Percentiles rank a stretch among this genome's conserved stretches.
Evolutionary conservation across 768 basidiomycete genomes (phyloP).

Genomic region (Boletales sp.): DNA sequence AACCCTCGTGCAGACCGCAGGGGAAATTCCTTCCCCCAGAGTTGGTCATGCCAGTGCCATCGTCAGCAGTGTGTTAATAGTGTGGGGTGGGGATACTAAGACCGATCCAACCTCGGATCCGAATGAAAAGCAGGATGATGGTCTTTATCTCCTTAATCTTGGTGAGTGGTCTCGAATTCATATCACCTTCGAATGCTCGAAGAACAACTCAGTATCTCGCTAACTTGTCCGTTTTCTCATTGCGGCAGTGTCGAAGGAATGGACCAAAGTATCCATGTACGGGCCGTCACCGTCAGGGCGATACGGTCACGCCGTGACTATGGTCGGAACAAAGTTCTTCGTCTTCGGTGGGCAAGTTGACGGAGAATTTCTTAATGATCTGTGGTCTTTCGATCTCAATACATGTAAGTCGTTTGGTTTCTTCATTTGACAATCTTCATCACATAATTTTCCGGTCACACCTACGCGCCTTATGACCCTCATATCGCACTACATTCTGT

Average conservation of each 20-base stretch:
- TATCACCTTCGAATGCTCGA: background rate
- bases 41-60: constrained; percentile 98
- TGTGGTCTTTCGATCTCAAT: constrained; percentile 96
- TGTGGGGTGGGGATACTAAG: constrained; percentile 99
- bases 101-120: constrained; percentile 58
- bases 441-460: background rate
- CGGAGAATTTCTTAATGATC: constrained; percentile 89
- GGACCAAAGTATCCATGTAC: constrained; percentile 82
- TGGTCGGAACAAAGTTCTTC: constrained; percentile 89
- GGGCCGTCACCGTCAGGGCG: constrained; percentile 81
- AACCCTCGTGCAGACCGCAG: constrained; percentile 79
- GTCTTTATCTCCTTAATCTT: constrained; percentile 89
- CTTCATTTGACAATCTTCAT: background rate
- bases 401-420: constrained; percentile 57
- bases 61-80: constrained; percentile 91
- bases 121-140: constrained; percentile 84
- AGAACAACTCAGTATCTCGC: too few species aligned
- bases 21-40: constrained; percentile 82
- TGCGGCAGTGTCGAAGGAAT: constrained; percentile 80
- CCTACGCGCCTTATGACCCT: background rate
- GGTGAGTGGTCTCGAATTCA: constrained; percentile 49
- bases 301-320: constrained; percentile 94
- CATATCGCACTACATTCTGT: background rate
- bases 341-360: constrained; percentile 97
- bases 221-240: background rate